These are phyloP conservation scores for Lasiosphaeria miniovina DNA, from an alignment of 495 filamentous ascomycete species.

Conservation along the genomic window DNA sequence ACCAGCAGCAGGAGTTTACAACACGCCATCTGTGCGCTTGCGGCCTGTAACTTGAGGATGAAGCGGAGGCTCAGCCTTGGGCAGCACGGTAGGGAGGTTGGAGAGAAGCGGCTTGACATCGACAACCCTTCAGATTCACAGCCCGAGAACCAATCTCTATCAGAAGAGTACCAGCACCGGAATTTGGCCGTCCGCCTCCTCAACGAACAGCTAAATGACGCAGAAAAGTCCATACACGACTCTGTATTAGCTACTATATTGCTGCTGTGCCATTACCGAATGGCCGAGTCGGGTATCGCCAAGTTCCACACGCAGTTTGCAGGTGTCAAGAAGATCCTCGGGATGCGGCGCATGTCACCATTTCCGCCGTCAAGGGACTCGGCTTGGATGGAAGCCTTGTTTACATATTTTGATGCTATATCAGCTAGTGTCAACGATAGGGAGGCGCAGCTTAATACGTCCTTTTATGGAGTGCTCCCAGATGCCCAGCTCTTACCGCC, in stretches of 20 bases:
- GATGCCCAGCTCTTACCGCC: conserved; percentile 63
- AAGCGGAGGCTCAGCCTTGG: conserved; percentile 54
- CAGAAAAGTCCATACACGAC: conserved; percentile 70
- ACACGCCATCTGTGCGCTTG: conserved; percentile 86
- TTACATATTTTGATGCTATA: conserved; percentile 95
- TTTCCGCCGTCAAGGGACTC: conserved; percentile 65
- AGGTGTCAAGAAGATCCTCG: conserved; percentile 87
- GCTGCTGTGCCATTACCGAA: conserved; percentile 86
- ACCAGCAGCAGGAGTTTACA: conserved; percentile 76
- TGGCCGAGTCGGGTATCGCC: conserved; percentile 87
- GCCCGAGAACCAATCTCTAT: conserved; percentile 48
- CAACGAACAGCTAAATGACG: conserved; percentile 77
- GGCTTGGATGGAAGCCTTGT: conserved; percentile 91
- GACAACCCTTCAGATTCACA: conserved; percentile 36
- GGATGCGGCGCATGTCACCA: conserved; percentile 66
- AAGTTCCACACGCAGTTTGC: conserved; percentile 93
- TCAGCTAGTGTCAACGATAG: conserved; percentile 88
- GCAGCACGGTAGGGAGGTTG: conserved; percentile 41
- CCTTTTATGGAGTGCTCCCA: conserved; percentile 57
- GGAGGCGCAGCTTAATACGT: conserved; percentile 78
- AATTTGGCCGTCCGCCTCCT: conserved; percentile 75
- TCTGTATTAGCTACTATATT: conserved; percentile 85
- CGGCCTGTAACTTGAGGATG: conserved; percentile 77
- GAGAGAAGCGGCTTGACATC: conserved; percentile 34
- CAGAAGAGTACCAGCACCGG: conserved; percentile 82